Evolutionary conservation across 176 grass and related monocot species (phyloP).

Genomic region (Leersia perrieri): DNA sequence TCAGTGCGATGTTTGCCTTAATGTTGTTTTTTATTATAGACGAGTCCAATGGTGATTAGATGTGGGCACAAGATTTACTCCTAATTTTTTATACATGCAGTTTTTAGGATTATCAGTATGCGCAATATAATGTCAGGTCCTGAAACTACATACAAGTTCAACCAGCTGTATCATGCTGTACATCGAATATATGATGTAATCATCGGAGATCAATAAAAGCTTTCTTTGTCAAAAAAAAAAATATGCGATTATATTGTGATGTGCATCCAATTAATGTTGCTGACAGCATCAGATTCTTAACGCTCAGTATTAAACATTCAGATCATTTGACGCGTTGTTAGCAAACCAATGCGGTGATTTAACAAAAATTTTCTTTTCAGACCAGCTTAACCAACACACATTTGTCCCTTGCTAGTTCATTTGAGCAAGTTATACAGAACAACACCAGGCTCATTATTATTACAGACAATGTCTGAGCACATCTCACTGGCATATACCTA

Average conservation of each 20-base stretch:
- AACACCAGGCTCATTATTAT: not conserved
- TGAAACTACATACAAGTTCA: not conserved
- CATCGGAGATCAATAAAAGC: too few relatives aligned
- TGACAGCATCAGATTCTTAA: not conserved
- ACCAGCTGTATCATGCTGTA: too few relatives aligned
- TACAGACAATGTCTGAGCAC: not conserved
- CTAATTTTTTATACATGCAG: not conserved
- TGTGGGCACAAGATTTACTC: not conserved
- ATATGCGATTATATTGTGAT: too few relatives aligned
- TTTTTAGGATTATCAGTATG: not conserved
- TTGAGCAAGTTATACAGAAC: not conserved
- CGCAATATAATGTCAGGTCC: not conserved
- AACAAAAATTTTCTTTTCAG: not conserved
- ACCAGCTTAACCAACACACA: not conserved
- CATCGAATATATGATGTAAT: too few relatives aligned
- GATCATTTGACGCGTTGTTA: not conserved
- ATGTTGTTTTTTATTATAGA: not conserved
- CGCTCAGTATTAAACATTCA: not conserved
- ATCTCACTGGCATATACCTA: not conserved
- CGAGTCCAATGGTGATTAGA: constrained; percentile 12
- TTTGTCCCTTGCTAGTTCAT: not conserved
- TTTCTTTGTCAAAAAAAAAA: too few relatives aligned
- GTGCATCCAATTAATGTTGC: not conserved
- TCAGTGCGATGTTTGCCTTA: not conserved
- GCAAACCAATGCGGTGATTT: constrained; percentile 6